phyloP scores from a whole-genome alignment of 2,329 filamentous ascomycete species.

The Calonectria pauciramosa region DNA sequence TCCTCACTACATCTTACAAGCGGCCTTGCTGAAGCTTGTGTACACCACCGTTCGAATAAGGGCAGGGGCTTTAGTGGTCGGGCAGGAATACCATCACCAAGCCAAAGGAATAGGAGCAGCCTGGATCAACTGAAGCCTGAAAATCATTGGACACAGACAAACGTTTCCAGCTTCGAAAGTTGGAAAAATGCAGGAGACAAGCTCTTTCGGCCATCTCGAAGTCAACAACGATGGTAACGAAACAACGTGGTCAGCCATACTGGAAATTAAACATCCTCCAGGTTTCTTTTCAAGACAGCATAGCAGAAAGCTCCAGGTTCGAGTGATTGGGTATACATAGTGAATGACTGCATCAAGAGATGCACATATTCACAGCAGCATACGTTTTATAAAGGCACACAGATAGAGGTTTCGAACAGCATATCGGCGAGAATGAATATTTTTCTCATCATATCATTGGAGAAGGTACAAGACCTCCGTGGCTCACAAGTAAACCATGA shows the following conservation, averaged over 20 bases:
- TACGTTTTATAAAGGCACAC: not conserved
- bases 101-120: conserved; percentile 2
- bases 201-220: conserved; percentile 36
- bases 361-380: not conserved
- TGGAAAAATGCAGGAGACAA: conserved; percentile 43
- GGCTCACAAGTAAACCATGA: not conserved
- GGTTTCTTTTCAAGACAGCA: not conserved
- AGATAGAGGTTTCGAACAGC: not conserved
- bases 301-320: not conserved
- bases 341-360: not conserved
- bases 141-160: conserved; percentile 21
- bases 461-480: not conserved
- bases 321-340: not conserved
- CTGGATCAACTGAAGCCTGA: conserved; percentile 11
- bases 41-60: conserved; percentile 23
- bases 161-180: conserved; percentile 37
- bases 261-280: not conserved
- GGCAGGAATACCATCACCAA: not conserved
- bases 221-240: conserved; percentile 19
- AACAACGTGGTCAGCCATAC: not conserved
- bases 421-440: not conserved
- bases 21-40: not conserved
- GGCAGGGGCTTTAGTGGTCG: conserved; percentile 14
- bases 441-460: not conserved
- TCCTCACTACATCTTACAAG: not conserved